These are phyloP conservation scores for Conoideocrella luteorostrata DNA, from an alignment of 2,329 filamentous ascomycete species.

Conservation along the genomic window DNA sequence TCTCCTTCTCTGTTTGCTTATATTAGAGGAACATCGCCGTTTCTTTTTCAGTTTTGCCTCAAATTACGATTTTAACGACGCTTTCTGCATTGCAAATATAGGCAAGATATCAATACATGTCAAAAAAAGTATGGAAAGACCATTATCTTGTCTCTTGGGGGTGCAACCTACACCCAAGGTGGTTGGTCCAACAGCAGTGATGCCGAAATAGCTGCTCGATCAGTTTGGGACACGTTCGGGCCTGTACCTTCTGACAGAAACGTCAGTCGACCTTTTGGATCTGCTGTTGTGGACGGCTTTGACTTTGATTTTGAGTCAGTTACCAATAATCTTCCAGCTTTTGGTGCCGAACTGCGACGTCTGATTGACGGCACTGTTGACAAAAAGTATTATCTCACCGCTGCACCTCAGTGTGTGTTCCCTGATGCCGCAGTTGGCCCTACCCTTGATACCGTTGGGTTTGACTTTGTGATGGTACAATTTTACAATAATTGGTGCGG, in stretches of 20 bases:
- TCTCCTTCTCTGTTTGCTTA: too few species aligned
- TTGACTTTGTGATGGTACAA: constrained; percentile 58
- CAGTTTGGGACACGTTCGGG: constrained; percentile 67
- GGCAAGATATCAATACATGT: constrained; percentile 53
- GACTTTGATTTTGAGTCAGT: constrained; percentile 67
- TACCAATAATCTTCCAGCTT: constrained; percentile 53
- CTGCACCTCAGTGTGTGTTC: constrained; percentile 62
- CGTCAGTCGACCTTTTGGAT: constrained; percentile 45
- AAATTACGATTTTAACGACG: too few species aligned
- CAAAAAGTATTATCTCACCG: constrained; percentile 57
- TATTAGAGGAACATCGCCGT: too few species aligned
- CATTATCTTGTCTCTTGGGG: constrained; percentile 67
- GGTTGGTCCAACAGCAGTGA: constrained; percentile 49
- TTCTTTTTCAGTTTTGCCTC: too few species aligned
- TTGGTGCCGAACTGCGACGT: constrained; percentile 51
- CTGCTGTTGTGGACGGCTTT: constrained; percentile 63
- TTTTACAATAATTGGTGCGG: constrained; percentile 68
- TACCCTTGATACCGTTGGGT: constrained; percentile 48
- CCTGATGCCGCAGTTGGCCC: constrained; percentile 54
- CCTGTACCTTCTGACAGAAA: constrained; percentile 37
- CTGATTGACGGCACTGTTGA: constrained; percentile 45
- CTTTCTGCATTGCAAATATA: too few species aligned
- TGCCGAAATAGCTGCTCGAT: constrained; percentile 51
- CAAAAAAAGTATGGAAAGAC: constrained; percentile 59
- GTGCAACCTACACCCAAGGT: constrained; percentile 62